Evolutionary conservation across 257 asterid species (phyloP).

Genomic region (Leptodermis oblonga): DNA sequence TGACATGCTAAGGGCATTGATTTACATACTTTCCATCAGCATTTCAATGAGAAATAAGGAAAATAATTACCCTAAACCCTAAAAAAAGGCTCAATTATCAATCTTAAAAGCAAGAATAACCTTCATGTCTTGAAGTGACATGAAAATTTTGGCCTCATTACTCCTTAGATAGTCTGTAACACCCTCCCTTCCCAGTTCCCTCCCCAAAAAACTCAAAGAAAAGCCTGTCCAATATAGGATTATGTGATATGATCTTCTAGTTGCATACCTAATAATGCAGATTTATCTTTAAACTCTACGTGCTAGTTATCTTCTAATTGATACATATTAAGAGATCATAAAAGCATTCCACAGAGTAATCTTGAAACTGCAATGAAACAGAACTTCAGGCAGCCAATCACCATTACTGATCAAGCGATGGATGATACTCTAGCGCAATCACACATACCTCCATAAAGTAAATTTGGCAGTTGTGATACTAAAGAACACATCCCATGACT

Average conservation of each 20-base stretch:
- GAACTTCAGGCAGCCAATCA: neutral
- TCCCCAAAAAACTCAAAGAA: too few relatives aligned
- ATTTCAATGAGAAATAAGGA: neutral
- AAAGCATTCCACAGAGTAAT: neutral
- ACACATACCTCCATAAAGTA: neutral
- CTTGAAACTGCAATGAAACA: neutral
- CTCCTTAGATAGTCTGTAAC: neutral
- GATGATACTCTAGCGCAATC: neutral
- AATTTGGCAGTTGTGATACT: neutral
- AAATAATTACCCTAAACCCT: too few relatives aligned
- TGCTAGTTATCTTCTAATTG: neutral
- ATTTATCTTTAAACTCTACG: too few relatives aligned
- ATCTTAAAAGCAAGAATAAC: neutral
- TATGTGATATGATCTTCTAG: neutral
- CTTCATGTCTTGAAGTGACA: too few relatives aligned
- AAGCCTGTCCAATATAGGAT: neutral
- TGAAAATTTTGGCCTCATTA: too few relatives aligned
- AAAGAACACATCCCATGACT: neutral
- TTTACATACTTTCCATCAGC: neutral
- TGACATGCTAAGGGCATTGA: neutral
- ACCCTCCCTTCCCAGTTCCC: neutral
- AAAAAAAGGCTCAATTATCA: neutral
- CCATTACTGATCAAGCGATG: neutral
- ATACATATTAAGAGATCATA: neutral
- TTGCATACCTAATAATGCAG: too few relatives aligned